Evolutionary conservation across 495 filamentous ascomycete genomes (phyloP).

Genomic region (Cudoniella acicularis): DNA sequence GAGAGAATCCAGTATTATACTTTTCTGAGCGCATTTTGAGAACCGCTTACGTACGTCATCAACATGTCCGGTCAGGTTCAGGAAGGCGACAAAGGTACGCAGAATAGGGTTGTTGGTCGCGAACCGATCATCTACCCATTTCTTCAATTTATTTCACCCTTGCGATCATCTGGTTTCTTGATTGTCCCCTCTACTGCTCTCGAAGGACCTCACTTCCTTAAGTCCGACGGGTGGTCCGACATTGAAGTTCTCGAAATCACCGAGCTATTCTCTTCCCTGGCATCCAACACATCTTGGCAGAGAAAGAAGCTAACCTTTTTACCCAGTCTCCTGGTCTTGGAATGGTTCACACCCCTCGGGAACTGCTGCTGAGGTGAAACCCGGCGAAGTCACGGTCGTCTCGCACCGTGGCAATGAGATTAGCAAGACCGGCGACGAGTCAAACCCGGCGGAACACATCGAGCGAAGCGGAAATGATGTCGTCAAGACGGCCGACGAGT

Average conservation of each 20-base stretch:
- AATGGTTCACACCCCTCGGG: slow-evolving; percentile 47
- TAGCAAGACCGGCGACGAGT: slow-evolving; percentile 53
- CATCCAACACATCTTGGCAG: neutral
- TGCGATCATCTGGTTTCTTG: too few species aligned
- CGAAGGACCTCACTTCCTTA: neutral
- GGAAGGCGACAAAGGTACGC: slow-evolving; percentile 26
- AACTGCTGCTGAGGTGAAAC: slow-evolving; percentile 53
- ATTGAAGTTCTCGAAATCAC: too few species aligned
- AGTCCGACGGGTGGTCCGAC: too few species aligned
- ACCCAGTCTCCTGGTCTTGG: slow-evolving; percentile 57
- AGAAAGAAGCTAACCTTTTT: slow-evolving; percentile 2
- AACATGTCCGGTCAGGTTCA: slow-evolving; percentile 19
- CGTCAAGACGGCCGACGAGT: slow-evolving; percentile 55
- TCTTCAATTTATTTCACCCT: neutral
- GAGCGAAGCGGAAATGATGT: slow-evolving; percentile 59
- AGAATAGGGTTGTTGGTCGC: neutral
- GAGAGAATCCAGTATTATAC: neutral
- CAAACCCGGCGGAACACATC: slow-evolving; percentile 55
- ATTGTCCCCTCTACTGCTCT: neutral
- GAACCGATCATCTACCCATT: neutral
- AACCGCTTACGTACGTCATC: slow-evolving; percentile 1
- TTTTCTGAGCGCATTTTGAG: neutral
- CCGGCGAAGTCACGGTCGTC: slow-evolving; percentile 50
- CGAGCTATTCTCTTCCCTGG: neutral
- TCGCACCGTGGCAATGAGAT: slow-evolving; percentile 61